Base-by-base conservation (phyloP, 495 filamentous ascomycete species). In the Aspergillus asperescens region DNA sequence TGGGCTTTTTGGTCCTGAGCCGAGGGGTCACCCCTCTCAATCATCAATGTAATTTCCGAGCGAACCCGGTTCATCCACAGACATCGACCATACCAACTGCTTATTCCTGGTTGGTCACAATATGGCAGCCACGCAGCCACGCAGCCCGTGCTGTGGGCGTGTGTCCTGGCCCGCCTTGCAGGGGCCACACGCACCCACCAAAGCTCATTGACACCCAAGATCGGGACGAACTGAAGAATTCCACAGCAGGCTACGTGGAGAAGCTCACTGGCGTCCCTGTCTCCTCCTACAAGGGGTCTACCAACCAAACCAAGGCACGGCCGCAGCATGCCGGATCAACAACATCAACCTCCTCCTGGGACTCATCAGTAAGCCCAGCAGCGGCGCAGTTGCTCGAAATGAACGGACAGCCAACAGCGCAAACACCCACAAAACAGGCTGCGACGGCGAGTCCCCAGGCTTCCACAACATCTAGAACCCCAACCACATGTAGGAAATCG, bases 81-180 rank as follows among this genome's bases (percentile, higher is more conserved):
- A 50, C 23, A 41, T 50, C 23, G 48, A 50, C 16, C 41, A 50
- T 9, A 50, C 48, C 9, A 13, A 50, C 48, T 50, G 48, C 19
- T 10, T 50, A 12, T 50, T 50, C 24, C 19, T 50, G 35, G 48
- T 50, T 13, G 48, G 48, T 9, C 48, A 50, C 35, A 50, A 50
- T 27, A 41, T 50, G 35, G 31, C 48, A 12, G 18, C 12, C 28
- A 50, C 48, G 10, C 48, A 50, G 48, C n/a, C n/a, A 50, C 48
- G 19, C n/a, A n/a, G n/a, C n/a, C n/a, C n/a, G 48, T 50, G 35
- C 37, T 50, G 3, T 50, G 48, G 48, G 7, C 48, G 1, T 35
- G 48, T 16, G 39, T 50, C 7, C 24, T 50, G 5, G 48, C 41
- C 24, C 19, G 48, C 0, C 35, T 50, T 0, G 48, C 22, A 10